phyloP scores from a whole-genome alignment of 1,284 basidiomycete species.

The Phellopilus nigrolimitatus region DNA sequence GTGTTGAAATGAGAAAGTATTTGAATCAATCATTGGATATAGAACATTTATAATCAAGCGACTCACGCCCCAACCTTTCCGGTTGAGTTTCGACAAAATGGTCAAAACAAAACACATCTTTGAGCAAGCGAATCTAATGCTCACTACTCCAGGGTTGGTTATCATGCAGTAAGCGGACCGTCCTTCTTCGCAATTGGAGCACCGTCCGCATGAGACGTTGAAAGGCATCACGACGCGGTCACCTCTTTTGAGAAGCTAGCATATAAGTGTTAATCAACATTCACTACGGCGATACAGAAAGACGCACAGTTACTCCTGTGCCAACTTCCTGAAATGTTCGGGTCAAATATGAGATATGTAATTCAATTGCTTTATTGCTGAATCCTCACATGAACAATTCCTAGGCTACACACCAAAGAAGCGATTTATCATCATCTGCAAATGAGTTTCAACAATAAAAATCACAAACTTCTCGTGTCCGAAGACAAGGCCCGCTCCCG shows the following conservation, averaged over 20 bases:
- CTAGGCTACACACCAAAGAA: constrained; percentile 33
- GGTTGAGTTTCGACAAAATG: background rate
- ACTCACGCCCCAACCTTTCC: constrained; percentile 38
- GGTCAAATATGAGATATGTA: background rate
- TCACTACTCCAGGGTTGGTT: constrained; percentile 51
- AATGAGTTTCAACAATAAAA: background rate
- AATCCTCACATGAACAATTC: constrained; percentile 40
- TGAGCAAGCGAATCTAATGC: constrained; percentile 22
- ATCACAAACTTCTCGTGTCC: constrained; percentile 46
- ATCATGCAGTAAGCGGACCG: constrained; percentile 48
- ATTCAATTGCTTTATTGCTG: background rate
- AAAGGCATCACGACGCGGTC: constrained; percentile 53
- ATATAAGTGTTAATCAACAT: background rate
- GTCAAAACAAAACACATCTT: background rate
- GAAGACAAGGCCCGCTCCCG: constrained; percentile 45
- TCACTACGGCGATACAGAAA: background rate
- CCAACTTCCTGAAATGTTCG: constrained; percentile 36
- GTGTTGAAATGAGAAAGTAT: background rate
- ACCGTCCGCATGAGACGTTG: constrained; percentile 52
- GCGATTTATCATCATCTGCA: background rate
- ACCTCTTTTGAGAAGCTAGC: constrained; percentile 42
- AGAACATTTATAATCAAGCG: background rate
- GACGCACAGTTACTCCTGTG: constrained; percentile 36
- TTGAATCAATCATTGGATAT: background rate
- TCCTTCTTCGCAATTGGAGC: constrained; percentile 48